Percentiles rank a stretch among this genome's conserved stretches.
Conservation (phyloP, 208 protist species). For the Acanthamoeba royreba region DNA sequence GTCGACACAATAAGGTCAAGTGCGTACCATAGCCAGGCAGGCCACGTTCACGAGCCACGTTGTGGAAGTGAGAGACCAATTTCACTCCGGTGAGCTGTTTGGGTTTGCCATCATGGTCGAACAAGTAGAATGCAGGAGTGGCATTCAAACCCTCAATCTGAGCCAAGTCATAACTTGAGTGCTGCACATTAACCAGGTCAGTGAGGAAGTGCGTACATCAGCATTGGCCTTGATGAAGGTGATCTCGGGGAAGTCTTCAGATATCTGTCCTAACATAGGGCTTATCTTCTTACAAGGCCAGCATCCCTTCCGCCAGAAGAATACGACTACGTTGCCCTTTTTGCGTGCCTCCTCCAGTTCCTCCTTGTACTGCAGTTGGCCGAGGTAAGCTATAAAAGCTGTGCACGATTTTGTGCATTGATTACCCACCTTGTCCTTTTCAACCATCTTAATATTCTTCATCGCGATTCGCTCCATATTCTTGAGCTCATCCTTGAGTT, state of each 20-base stretch:
- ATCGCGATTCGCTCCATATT: neutral
- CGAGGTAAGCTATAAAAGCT: neutral
- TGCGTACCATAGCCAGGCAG: neutral
- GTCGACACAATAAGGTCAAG: neutral
- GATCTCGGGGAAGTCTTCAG: neutral
- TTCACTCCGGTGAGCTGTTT: neutral
- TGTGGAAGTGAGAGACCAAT: neutral
- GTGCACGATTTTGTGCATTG: neutral
- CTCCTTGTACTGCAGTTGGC: neutral
- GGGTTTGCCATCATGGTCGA: neutral
- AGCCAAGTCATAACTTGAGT: neutral
- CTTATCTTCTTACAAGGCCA: neutral
- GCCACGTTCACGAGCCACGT: neutral
- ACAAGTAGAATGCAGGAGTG: neutral
- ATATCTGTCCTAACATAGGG: neutral
- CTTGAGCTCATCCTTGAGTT: neutral
- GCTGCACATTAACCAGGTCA: neutral
- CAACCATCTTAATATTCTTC: neutral
- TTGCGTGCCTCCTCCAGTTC: neutral
- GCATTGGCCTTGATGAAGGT: neutral
- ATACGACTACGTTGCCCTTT: neutral
- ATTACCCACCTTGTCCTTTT: neutral
- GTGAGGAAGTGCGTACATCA: neutral
- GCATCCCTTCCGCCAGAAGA: slow-evolving; percentile 16
- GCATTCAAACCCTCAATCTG: neutral